Evolutionary conservation across 1,139 yeast genomes (phyloP).

Genomic region (Suhomyces kunorum): DNA sequence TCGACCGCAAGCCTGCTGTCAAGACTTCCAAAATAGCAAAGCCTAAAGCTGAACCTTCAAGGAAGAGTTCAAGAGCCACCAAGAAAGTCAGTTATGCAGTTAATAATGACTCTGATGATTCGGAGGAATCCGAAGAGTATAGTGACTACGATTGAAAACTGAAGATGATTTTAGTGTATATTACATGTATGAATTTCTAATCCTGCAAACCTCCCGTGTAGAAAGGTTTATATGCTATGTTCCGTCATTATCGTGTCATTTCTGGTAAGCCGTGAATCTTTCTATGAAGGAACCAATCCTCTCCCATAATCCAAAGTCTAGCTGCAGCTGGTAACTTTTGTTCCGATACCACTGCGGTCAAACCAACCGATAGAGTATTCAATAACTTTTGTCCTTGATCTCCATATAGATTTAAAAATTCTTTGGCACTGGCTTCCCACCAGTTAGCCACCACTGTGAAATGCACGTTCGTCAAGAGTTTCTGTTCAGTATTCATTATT

Average conservation of each 20-base stretch:
- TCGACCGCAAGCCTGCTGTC: conserved; percentile 1
- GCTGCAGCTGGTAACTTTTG: conserved; percentile 73
- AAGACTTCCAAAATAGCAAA: conserved; percentile 5
- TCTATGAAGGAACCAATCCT: conserved; percentile 63
- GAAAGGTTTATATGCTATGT: neutral
- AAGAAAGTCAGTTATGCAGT: conserved; percentile 45
- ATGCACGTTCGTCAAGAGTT: conserved; percentile 63
- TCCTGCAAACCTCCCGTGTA: neutral
- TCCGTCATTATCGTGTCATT: conserved; percentile 39
- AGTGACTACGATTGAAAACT: conserved; percentile 1
- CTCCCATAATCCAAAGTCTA: conserved; percentile 70
- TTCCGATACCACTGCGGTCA: conserved; percentile 53
- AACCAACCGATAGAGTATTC: conserved; percentile 39
- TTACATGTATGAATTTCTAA: neutral
- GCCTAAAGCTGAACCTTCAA: conserved; percentile 25
- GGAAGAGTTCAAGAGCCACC: conserved; percentile 47
- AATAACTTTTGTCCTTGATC: conserved; percentile 69
- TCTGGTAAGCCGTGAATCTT: conserved; percentile 49
- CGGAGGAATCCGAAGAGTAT: conserved; percentile 3
- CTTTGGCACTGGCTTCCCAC: conserved; percentile 84
- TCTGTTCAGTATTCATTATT: conserved; percentile 55
- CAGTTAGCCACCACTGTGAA: conserved; percentile 74
- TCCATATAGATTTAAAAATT: conserved; percentile 60
- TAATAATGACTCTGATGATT: conserved; percentile 12
- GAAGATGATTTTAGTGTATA: neutral